Base-by-base conservation (phyloP, 352 stramenopile genomes). In the Globisporangium echinulatum region DNA sequence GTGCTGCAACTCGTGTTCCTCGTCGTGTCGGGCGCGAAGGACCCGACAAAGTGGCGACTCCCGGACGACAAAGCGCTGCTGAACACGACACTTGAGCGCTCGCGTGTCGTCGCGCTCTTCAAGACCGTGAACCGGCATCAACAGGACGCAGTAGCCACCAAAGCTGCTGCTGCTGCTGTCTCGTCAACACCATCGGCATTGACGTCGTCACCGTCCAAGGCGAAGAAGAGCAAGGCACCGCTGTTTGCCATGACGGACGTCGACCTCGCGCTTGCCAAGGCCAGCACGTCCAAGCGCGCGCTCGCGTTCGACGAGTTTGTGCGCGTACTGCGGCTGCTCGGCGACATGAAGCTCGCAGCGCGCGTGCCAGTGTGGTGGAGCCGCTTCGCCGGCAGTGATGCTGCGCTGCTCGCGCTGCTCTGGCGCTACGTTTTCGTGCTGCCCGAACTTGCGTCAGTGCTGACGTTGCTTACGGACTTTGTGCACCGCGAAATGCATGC, bases 261-360 rank as follows among this genome's bases (percentile, higher is more conserved):
- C 36, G 79, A 90, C 47, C 49, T 90, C 7, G 70, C 70, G 7
- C 71, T 88, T n/a, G 75, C 77, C n/a, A 82, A 85, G 61, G 68
- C 69, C 2, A 66, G 67, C 7, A 61, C 77, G 36, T 72, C 74
- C 5, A 90, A 87, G 54, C 62, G 74, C 13, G 64, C 77, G 1
- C 60, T 90, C 7, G 56, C 63, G 1, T 87, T 73, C n/a, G 46
- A 67, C 2, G 72, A 79, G n/a, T 87, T 87, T 52, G 40, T 67
- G 0, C 62, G 65, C 1, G 55, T 75, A 3, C 51, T 90, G 1
- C 58, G 54, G 5, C 43, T 63, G 4, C 49, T 87, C 1, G 72
- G 63, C 0, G 74, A 86, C 19, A 55, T 76, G 25, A 69, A 68
- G 54, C 57, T 79, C 15, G 25, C 25, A 33, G 56, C 14, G 9